Conservation (phyloP, 371 early-diverging fungal species). For the Mortierella sp. region DNA sequence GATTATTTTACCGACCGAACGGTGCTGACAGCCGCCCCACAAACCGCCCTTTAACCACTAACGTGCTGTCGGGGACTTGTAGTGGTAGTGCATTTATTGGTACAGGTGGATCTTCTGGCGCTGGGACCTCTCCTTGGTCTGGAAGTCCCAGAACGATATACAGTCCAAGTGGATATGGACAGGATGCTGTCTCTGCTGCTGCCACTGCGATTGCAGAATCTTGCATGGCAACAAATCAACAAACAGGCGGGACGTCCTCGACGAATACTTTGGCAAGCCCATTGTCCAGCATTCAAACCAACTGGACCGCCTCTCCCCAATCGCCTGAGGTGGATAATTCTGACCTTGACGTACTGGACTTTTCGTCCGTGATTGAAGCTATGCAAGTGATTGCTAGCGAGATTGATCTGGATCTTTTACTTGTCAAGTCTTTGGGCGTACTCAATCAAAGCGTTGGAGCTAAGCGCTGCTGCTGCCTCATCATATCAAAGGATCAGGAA, state of each 20-base stretch:
- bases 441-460: slow-evolving; percentile 50
- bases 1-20: slow-evolving; percentile 26
- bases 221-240: slow-evolving; percentile 4
- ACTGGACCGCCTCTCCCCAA: slow-evolving; percentile 27
- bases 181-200: slow-evolving; percentile 37
- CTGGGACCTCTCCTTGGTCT: slow-evolving; percentile 32
- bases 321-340: slow-evolving; percentile 43
- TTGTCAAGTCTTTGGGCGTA: slow-evolving; percentile 51
- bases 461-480: slow-evolving; percentile 35
- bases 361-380: slow-evolving; percentile 55
- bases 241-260: slow-evolving; percentile 5
- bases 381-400: slow-evolving; percentile 56
- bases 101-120: slow-evolving; percentile 1
- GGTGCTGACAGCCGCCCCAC: not conserved
- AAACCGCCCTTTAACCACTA: slow-evolving; percentile 2
- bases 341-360: slow-evolving; percentile 49
- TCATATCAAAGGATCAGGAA: slow-evolving; percentile 43
- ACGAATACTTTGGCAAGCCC: slow-evolving; percentile 12
- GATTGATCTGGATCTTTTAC: slow-evolving; percentile 41
- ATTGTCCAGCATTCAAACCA: slow-evolving; percentile 18
- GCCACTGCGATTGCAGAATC: slow-evolving; percentile 39
- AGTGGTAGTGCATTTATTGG: slow-evolving; percentile 2
- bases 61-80: not conserved
- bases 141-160: slow-evolving; percentile 40
- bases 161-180: slow-evolving; percentile 23